Conservation (phyloP, 208 protist genomes). For the Acanthamoeba sp. region DNA sequence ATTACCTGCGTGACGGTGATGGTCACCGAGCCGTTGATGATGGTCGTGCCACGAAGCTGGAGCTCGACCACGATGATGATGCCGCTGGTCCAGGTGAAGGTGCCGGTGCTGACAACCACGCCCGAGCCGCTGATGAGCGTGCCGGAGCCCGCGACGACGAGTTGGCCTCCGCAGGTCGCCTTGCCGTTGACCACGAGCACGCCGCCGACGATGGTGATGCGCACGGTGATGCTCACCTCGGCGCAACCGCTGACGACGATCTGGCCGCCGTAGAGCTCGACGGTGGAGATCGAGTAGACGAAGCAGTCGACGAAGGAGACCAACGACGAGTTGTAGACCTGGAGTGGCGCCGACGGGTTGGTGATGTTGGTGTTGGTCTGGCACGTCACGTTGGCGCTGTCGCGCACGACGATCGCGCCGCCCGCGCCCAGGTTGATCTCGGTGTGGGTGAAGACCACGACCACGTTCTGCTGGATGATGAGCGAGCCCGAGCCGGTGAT, state of each 20-base stretch:
- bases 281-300: not conserved
- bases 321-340: slow-evolving; percentile 27
- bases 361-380: slow-evolving; percentile 32
- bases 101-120: not conserved
- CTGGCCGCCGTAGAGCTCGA: slow-evolving; percentile 18
- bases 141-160: slow-evolving; percentile 11
- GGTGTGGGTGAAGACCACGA: slow-evolving; percentile 10
- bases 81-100: slow-evolving; percentile 34
- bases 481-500: slow-evolving; percentile 35
- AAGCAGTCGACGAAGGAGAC: slow-evolving; percentile 42
- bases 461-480: not conserved
- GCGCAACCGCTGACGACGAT: not conserved
- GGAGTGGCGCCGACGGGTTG: not conserved
- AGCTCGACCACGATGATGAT: not conserved
- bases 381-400: slow-evolving; percentile 52
- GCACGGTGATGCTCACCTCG: not conserved
- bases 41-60: slow-evolving; percentile 5
- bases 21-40: slow-evolving; percentile 1
- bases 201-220: slow-evolving; percentile 35
- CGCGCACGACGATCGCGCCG: slow-evolving; percentile 20
- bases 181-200: slow-evolving; percentile 16
- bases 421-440: not conserved
- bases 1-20: not conserved
- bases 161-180: not conserved
- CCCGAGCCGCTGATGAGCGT: slow-evolving; percentile 26